Conservation (phyloP, 1,284 basidiomycete genomes). For the Microbotryum violaceum region DNA sequence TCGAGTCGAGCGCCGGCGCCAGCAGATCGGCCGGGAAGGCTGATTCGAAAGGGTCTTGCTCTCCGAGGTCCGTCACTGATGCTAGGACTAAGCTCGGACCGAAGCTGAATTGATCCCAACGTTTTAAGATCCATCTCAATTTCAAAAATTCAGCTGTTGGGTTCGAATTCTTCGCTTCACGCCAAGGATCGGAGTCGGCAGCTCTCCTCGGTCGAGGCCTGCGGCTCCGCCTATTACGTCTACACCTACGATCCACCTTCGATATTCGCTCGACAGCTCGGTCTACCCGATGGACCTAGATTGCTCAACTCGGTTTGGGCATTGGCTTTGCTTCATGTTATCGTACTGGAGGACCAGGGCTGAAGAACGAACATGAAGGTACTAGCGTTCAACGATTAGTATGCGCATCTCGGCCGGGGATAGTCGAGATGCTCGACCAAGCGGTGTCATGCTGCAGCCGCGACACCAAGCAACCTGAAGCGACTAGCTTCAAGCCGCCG, state of each 20-base stretch:
- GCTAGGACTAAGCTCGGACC: too few species aligned
- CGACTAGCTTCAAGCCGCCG: too few species aligned
- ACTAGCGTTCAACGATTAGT: conserved; percentile 26
- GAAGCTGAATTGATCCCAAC: too few species aligned
- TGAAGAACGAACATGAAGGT: conserved; percentile 9
- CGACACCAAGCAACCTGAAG: too few species aligned
- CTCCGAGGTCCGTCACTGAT: too few species aligned
- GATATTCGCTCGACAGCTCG: conserved; percentile 30
- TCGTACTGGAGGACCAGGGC: not conserved
- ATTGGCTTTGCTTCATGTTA: conserved; percentile 4
- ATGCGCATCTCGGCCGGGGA: conserved; percentile 5
- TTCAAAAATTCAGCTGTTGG: conserved; percentile 32
- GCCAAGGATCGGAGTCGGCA: not conserved
- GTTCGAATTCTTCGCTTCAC: conserved; percentile 11
- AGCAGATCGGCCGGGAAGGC: not conserved
- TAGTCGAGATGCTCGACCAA: not conserved
- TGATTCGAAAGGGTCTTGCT: too few species aligned
- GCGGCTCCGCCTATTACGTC: conserved; percentile 31
- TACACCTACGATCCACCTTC: conserved; percentile 35
- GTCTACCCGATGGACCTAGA: not conserved
- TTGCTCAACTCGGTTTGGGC: conserved; percentile 27
- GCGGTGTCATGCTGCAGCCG: too few species aligned
- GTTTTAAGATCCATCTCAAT: conserved; percentile 29
- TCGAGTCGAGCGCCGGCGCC: too few species aligned
- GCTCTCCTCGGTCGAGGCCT: conserved; percentile 21